Percentiles rank a stretch among this genome's conserved stretches.
phyloP scores from a whole-genome alignment of 176 grass and related monocot genomes.

The Triticum timopheevii region DNA sequence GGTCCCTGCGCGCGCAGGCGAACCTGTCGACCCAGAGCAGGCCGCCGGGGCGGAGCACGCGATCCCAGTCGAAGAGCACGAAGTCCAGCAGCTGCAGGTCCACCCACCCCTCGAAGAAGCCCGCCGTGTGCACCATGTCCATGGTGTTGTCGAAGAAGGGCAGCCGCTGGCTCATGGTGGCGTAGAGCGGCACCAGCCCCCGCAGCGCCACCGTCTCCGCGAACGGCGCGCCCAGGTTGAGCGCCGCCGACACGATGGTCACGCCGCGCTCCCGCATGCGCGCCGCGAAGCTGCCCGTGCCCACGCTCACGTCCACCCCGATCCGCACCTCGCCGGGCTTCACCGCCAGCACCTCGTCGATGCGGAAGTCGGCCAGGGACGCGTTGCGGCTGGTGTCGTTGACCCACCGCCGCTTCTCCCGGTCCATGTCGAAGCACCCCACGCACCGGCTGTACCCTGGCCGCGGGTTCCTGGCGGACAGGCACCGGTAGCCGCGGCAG shows the following conservation, averaged over 20 bases:
- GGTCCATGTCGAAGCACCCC: conserved; percentile 86
- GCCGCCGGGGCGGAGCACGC: conserved; percentile 78
- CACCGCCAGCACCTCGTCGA: conserved; percentile 71
- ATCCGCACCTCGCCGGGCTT: conserved; percentile 77
- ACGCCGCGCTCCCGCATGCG: conserved; percentile 73
- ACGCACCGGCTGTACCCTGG: conserved; percentile 64
- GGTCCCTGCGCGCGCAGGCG: conserved; percentile 64
- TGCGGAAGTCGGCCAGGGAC: conserved; percentile 50
- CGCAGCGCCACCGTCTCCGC: conserved; percentile 80
- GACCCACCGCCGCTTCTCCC: conserved; percentile 63
- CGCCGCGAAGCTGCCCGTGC: conserved; percentile 85
- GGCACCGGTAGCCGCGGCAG: conserved; percentile 66
- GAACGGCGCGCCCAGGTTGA: conserved; percentile 85
- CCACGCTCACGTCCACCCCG: conserved; percentile 72
- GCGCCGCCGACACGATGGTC: conserved; percentile 58
- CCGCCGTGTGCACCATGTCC: conserved; percentile 83
- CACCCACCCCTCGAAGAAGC: conserved; percentile 70
- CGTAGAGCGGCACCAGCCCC: conserved; percentile 72
- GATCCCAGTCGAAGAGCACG: conserved; percentile 94
- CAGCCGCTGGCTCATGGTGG: conserved; percentile 61
- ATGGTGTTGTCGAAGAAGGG: conserved; percentile 95
- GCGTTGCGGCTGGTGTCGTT: background rate
- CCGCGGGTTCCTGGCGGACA: conserved; percentile 59
- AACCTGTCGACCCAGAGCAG: conserved; percentile 94
- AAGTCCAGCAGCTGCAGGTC: conserved; percentile 91